A percentile compares a stretch with the other conserved stretches of the same genome.
phyloP scores from a whole-genome alignment of 805 yeast genomes.

The Metschnikowia proteae region DNA sequence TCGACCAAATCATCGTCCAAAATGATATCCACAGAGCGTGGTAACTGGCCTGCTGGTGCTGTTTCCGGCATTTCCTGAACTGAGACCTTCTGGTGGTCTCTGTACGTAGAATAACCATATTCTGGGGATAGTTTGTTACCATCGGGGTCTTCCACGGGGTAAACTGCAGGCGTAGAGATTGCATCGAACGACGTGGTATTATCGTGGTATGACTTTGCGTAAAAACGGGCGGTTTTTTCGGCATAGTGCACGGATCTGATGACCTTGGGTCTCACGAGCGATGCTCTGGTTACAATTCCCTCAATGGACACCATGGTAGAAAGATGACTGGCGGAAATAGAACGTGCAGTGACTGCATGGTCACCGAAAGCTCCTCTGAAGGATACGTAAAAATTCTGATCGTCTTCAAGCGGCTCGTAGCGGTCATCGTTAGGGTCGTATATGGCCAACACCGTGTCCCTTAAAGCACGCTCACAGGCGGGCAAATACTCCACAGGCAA shows the following conservation, averaged over 20 bases:
- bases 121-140: slow-evolving; percentile 88
- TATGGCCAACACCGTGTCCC: slow-evolving; percentile 72
- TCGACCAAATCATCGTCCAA: slow-evolving; percentile 95
- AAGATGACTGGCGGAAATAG: slow-evolving; percentile 70
- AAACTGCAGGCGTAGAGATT: slow-evolving; percentile 74
- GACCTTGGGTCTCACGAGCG: slow-evolving; percentile 89
- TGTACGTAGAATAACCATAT: slow-evolving; percentile 86
- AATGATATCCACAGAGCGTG: slow-evolving; percentile 88
- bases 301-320: slow-evolving; percentile 84
- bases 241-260: slow-evolving; percentile 91
- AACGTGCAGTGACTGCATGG: slow-evolving; percentile 82
- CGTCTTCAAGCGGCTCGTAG: slow-evolving; percentile 50
- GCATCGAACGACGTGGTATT: slow-evolving; percentile 89
- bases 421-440: slow-evolving; percentile 59
- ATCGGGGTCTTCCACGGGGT: slow-evolving; percentile 89
- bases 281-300: slow-evolving; percentile 93
- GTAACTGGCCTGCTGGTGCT: slow-evolving; percentile 97
- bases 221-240: slow-evolving; percentile 76
- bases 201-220: slow-evolving; percentile 88
- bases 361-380: slow-evolving; percentile 91
- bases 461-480: slow-evolving; percentile 81
- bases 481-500: slow-evolving; percentile 84
- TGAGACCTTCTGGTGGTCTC: slow-evolving; percentile 90
- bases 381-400: slow-evolving; percentile 67
- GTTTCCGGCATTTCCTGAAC: slow-evolving; percentile 97